phyloP scores from a whole-genome alignment of 768 basidiomycete genomes.

The Calocera cornea region DNA sequence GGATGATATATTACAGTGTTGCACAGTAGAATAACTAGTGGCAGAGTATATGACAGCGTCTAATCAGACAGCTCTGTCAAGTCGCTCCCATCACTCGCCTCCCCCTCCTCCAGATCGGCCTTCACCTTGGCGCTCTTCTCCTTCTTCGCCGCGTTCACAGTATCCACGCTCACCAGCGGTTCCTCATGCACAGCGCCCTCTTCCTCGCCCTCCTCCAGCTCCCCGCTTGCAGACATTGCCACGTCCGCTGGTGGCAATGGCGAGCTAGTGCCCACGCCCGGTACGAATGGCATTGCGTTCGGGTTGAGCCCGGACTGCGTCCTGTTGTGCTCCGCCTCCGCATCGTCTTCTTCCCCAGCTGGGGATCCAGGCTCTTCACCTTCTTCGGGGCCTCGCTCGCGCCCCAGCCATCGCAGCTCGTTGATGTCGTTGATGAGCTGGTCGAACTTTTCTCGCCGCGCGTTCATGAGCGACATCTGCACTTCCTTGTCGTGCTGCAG shows the following conservation, averaged over 20 bases:
- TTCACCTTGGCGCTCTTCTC: conserved; percentile 27
- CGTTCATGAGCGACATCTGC: conserved; percentile 50
- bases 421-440: conserved; percentile 48
- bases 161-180: conserved; percentile 24
- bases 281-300: conserved; percentile 29
- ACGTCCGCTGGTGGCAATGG: conserved; percentile 17
- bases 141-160: conserved; percentile 25
- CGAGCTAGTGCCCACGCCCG: background rate
- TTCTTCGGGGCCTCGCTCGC: conserved; percentile 39
- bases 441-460: conserved; percentile 56
- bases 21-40: no score
- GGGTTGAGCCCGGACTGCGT: conserved; percentile 24
- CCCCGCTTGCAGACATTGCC: conserved; percentile 16
- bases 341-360: background rate
- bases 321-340: background rate
- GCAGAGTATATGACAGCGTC: no score
- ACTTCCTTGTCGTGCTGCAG: conserved; percentile 63
- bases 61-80: background rate
- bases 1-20: no score
- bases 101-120: conserved; percentile 76
- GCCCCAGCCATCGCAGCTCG: conserved; percentile 51
- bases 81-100: conserved; percentile 38
- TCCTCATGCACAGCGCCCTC: conserved; percentile 9
- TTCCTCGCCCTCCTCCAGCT: background rate
- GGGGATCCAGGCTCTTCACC: conserved; percentile 6